Conservation (phyloP, 176 grass and related monocot genomes). For the Lolium perenne region DNA sequence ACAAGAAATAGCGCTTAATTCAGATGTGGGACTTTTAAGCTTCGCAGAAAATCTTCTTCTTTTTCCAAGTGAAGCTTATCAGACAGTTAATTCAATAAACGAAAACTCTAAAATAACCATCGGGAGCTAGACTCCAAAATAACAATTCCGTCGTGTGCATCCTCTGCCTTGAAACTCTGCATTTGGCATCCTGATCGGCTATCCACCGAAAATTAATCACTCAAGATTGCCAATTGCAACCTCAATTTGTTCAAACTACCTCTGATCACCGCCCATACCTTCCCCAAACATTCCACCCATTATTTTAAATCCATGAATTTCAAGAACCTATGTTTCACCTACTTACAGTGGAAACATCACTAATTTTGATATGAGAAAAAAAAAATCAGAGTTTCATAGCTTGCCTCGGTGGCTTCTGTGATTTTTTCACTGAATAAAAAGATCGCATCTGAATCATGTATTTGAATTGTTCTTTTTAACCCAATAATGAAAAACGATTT, state of each 20-base stretch:
- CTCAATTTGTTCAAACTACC: conserved; percentile 33
- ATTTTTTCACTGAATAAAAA: no score
- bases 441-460: no score
- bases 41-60: no score
- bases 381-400: no score
- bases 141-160: conserved; percentile 3
- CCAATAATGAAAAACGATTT: no score
- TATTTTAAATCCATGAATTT: conserved; percentile 59
- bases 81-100: not conserved
- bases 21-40: no score
- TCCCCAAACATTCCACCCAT: conserved; percentile 67
- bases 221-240: not conserved
- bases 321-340: no score
- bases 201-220: conserved; percentile 27
- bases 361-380: conserved; percentile 30
- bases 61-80: no score
- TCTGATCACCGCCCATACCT: conserved; percentile 51
- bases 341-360: no score
- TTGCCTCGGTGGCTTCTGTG: conserved; percentile 29
- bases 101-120: not conserved
- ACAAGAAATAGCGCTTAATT: no score
- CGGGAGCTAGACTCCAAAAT: not conserved
- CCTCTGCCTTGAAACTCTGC: conserved; percentile 15
- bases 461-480: no score
- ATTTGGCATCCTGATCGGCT: not conserved